Conservation (phyloP, 371 early-diverging fungal species). For the Mucor circinelloides region DNA sequence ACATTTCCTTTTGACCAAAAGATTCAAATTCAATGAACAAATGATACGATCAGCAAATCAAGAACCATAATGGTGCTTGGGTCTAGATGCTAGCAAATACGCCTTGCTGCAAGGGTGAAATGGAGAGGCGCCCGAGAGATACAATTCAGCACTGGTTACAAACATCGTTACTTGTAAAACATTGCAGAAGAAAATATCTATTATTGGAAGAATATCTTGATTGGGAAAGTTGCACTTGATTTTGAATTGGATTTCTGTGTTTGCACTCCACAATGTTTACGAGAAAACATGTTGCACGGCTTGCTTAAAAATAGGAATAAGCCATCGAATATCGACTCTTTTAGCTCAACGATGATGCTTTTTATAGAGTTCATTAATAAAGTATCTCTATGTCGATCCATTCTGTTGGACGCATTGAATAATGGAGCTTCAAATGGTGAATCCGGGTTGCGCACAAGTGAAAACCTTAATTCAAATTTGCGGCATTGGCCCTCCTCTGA, state of each 20-base stretch:
- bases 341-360: background rate
- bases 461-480: too few species aligned
- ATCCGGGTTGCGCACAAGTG: too few species aligned
- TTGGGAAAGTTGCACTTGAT: background rate
- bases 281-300: background rate
- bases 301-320: background rate
- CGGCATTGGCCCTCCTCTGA: too few species aligned
- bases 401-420: background rate
- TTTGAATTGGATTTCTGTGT: background rate
- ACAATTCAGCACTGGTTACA: background rate
- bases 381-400: background rate
- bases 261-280: too few species aligned
- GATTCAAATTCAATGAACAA: background rate
- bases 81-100: background rate
- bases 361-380: background rate
- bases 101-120: background rate
- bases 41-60: background rate
- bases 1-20: background rate
- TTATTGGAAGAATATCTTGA: background rate
- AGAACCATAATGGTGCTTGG: too few species aligned
- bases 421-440: background rate
- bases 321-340: background rate
- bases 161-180: background rate
- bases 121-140: too few species aligned
- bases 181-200: background rate